These are phyloP conservation scores for Anaeromyces robustus DNA, from an alignment of 192 early-diverging fungal species.

Conservation along the genomic window DNA sequence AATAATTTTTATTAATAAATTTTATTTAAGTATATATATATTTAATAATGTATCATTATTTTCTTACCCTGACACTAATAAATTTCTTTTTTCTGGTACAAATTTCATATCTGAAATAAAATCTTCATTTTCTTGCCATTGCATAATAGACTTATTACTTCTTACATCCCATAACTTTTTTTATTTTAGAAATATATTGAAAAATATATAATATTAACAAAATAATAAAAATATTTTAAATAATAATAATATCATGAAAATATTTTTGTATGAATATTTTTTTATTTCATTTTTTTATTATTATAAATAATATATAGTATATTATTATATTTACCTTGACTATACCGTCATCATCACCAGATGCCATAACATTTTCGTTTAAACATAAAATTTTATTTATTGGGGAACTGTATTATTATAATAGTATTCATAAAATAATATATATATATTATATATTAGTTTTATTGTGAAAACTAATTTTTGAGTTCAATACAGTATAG, in stretches of 20 bases:
- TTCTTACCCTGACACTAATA: slow-evolving; percentile 58
- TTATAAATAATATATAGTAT: slow-evolving; percentile 6
- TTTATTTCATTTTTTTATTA: neutral
- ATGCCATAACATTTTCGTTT: slow-evolving; percentile 62
- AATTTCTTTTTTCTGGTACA: slow-evolving; percentile 48
- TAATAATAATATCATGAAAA: no score
- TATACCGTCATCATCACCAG: slow-evolving; percentile 81
- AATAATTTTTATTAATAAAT: neutral
- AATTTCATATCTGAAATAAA: slow-evolving; percentile 80
- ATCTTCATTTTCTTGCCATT: slow-evolving; percentile 76
- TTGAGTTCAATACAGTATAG: no score
- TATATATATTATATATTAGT: no score
- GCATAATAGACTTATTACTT: slow-evolving; percentile 52
- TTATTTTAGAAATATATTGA: no score
- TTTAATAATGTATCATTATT: no score
- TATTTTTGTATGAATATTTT: neutral
- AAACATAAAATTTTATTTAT: slow-evolving; percentile 61
- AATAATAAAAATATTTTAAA: no score
- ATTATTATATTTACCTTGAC: slow-evolving; percentile 46
- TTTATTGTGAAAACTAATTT: neutral
- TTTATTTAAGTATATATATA: neutral
- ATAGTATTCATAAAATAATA: neutral
- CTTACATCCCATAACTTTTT: slow-evolving; percentile 81
- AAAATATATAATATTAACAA: no score
- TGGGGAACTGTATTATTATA: slow-evolving; percentile 32